Conservation (phyloP, 768 basidiomycete species). For the Lentinus tigrinus region DNA sequence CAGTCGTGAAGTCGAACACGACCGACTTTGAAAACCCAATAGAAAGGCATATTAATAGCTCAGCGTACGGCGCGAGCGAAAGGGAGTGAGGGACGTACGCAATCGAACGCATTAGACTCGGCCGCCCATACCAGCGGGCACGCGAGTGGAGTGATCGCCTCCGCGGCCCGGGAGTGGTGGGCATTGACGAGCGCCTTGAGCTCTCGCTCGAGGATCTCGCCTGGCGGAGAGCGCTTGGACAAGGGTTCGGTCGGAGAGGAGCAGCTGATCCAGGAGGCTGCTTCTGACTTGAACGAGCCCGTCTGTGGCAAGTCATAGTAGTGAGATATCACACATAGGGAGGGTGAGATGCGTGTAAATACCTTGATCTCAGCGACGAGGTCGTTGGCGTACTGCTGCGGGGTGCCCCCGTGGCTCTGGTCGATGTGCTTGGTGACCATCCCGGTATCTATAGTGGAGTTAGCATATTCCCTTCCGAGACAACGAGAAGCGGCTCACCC, state of each 20-base stretch:
- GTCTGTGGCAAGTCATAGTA: slow-evolving; percentile 11
- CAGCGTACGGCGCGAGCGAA: too few relatives aligned
- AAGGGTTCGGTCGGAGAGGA: slow-evolving; percentile 23
- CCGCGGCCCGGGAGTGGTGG: neutral
- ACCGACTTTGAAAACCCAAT: slow-evolving; percentile 14
- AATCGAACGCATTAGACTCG: slow-evolving; percentile 30
- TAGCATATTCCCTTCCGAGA: neutral
- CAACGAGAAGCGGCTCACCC: neutral
- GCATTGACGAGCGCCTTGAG: neutral
- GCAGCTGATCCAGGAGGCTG: slow-evolving; percentile 26
- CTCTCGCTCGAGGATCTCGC: neutral
- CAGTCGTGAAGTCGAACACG: slow-evolving; percentile 25
- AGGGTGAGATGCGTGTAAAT: neutral
- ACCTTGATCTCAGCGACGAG: slow-evolving; percentile 36
- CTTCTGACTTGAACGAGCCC: slow-evolving; percentile 22
- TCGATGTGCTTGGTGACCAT: slow-evolving; percentile 25
- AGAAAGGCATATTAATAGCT: neutral
- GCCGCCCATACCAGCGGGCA: slow-evolving; percentile 31
- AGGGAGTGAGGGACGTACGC: slow-evolving; percentile 28
- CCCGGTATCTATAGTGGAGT: slow-evolving; percentile 20
- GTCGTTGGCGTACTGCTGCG: slow-evolving; percentile 18
- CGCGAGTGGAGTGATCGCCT: slow-evolving; percentile 24
- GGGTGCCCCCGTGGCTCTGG: slow-evolving; percentile 19
- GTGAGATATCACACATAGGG: neutral
- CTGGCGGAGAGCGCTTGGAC: slow-evolving; percentile 30